Percentiles rank a stretch among this genome's conserved stretches.
phyloP scores from a whole-genome alignment of 345 rosid genomes.

The Pelargonium nanum region DNA sequence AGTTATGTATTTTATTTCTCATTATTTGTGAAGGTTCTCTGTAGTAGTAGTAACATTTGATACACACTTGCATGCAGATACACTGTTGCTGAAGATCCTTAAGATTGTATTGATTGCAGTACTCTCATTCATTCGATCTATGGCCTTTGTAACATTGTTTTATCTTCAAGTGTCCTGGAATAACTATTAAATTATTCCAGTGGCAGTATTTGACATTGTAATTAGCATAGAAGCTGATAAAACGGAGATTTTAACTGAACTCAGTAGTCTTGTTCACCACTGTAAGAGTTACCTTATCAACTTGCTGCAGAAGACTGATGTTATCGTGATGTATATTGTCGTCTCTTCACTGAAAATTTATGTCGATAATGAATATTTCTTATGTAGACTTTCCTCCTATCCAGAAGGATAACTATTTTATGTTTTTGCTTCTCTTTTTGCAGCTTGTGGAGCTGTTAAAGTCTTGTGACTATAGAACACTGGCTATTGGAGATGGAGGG shows the following conservation, averaged over 20 bases:
- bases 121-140: too few relatives aligned
- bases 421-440: conserved; percentile 16
- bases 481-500: conserved; percentile 98
- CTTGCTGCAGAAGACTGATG: background rate
- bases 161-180: too few relatives aligned
- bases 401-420: background rate
- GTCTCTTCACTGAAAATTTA: background rate
- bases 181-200: too few relatives aligned
- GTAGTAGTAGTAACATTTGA: background rate
- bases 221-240: too few relatives aligned
- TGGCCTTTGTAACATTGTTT: too few relatives aligned
- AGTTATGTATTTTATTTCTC: background rate
- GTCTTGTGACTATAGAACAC: conserved; percentile 88
- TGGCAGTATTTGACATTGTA: too few relatives aligned
- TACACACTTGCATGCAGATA: background rate
- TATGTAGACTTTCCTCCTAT: background rate
- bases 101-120: background rate
- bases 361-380: background rate
- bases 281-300: too few relatives aligned
- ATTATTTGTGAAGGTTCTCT: background rate
- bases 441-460: conserved; percentile 90
- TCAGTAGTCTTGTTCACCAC: too few relatives aligned
- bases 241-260: too few relatives aligned
- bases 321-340: background rate
- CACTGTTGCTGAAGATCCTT: background rate